Conservation (phyloP, 2,329 filamentous ascomycete genomes). For the Grosmannia penicillata region DNA sequence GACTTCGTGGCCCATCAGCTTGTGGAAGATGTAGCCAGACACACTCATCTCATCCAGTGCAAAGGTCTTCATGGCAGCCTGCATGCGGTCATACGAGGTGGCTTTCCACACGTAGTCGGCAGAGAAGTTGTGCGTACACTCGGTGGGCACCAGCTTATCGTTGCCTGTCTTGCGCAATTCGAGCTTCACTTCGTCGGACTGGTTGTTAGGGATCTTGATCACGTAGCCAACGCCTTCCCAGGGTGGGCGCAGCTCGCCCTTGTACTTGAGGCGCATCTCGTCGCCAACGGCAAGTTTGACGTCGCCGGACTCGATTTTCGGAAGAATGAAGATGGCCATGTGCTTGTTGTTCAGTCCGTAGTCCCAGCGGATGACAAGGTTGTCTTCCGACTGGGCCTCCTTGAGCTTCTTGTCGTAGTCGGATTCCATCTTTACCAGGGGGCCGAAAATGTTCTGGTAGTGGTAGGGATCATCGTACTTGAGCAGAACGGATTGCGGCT, state of each 20-base stretch:
- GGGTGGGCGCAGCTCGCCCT: slow-evolving; percentile 74
- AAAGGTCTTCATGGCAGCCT: slow-evolving; percentile 97
- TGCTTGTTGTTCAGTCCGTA: slow-evolving; percentile 95
- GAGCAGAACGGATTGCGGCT: slow-evolving; percentile 80
- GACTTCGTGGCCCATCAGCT: slow-evolving; percentile 87
- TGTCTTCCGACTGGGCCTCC: slow-evolving; percentile 93
- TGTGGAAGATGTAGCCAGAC: slow-evolving; percentile 97
- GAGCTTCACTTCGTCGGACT: slow-evolving; percentile 92
- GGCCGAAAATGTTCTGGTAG: slow-evolving; percentile 97
- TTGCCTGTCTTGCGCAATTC: slow-evolving; percentile 89
- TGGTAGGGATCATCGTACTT: slow-evolving; percentile 96
- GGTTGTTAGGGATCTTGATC: slow-evolving; percentile 98
- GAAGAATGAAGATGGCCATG: slow-evolving; percentile 83
- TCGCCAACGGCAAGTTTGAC: slow-evolving; percentile 96
- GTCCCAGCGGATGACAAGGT: slow-evolving; percentile 88
- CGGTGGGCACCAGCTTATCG: slow-evolving; percentile 89
- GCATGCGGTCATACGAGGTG: slow-evolving; percentile 98
- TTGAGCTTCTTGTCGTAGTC: slow-evolving; percentile 99
- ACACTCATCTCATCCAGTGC: slow-evolving; percentile 97
- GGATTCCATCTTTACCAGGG: slow-evolving; percentile 95
- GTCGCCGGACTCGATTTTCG: slow-evolving; percentile 93
- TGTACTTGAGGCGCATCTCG: slow-evolving; percentile 96
- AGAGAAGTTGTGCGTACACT: slow-evolving; percentile 95
- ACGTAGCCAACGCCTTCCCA: slow-evolving; percentile 99
- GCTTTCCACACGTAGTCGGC: slow-evolving; percentile 99